Evolutionary conservation across 208 protist genomes (phyloP).

Genomic region (Wallacemonas sp.): DNA sequence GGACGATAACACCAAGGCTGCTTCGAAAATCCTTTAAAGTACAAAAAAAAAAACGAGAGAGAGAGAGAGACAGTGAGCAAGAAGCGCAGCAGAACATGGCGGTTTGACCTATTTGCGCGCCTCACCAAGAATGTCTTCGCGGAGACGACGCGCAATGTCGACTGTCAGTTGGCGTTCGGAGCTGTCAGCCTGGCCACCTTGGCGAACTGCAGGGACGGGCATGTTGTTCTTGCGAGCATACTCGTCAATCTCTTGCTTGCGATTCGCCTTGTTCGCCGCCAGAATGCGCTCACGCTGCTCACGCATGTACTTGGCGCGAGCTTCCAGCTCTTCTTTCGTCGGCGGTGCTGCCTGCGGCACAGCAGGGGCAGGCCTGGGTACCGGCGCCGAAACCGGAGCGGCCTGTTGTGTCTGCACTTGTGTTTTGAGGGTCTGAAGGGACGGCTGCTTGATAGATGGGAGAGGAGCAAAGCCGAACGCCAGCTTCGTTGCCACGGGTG

Average conservation of each 20-base stretch:
- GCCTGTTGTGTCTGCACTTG: constrained; percentile 15
- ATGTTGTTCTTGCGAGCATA: constrained; percentile 46
- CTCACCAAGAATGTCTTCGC: constrained; percentile 78
- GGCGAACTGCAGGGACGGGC: background rate
- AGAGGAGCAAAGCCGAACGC: constrained; percentile 35
- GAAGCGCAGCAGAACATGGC: no score
- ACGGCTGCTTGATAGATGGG: constrained; percentile 40
- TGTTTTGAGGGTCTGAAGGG: constrained; percentile 35
- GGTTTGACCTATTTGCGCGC: constrained; percentile 54
- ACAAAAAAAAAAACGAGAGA: background rate
- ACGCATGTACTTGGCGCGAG: constrained; percentile 73
- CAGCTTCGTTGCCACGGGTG: background rate
- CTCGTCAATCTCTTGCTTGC: constrained; percentile 68
- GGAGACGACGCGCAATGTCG: constrained; percentile 80
- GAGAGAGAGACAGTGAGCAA: no score
- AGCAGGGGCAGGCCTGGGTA: background rate
- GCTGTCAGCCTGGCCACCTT: constrained; percentile 14
- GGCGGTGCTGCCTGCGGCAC: constrained; percentile 13
- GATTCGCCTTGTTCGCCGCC: constrained; percentile 64
- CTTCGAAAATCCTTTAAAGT: no score
- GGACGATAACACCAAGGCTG: no score
- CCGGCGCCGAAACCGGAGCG: background rate
- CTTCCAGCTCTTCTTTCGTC: constrained; percentile 73
- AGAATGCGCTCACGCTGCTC: constrained; percentile 85
- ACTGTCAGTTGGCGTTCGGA: constrained; percentile 67